phyloP scores from a whole-genome alignment of 306 rosid species.

The Canavalia ensiformis region DNA sequence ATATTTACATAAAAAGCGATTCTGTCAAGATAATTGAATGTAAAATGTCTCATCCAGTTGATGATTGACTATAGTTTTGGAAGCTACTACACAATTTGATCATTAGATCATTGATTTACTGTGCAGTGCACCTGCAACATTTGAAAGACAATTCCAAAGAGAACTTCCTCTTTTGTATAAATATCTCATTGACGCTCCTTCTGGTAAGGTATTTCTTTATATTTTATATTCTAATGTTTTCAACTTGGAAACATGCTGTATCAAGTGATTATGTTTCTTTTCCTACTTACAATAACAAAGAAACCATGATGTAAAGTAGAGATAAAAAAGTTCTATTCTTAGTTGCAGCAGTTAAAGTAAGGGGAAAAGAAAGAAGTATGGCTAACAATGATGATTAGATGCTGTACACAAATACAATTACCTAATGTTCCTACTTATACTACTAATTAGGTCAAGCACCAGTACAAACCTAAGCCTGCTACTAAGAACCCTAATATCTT shows the following conservation, averaged over 20 bases:
- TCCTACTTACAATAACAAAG: slow-evolving; percentile 26
- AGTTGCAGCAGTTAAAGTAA: neutral
- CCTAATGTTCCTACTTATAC: neutral
- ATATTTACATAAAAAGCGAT: slow-evolving; percentile 7
- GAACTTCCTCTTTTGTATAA: slow-evolving; percentile 70
- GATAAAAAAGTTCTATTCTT: slow-evolving; percentile 2
- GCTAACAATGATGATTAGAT: neutral
- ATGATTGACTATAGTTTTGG: slow-evolving; percentile 23
- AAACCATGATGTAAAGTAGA: neutral
- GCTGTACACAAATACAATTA: neutral
- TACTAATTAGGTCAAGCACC: neutral
- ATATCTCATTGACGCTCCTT: slow-evolving; percentile 71
- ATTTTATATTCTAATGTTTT: slow-evolving; percentile 26
- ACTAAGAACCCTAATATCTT: slow-evolving; percentile 9
- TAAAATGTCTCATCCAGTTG: slow-evolving; percentile 24
- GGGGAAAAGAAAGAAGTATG: slow-evolving; percentile 2
- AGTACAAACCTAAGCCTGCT: neutral
- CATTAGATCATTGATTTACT: slow-evolving; percentile 42
- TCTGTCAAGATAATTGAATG: slow-evolving; percentile 14
- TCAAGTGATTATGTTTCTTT: slow-evolving; percentile 30
- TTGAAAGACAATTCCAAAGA: slow-evolving; percentile 73
- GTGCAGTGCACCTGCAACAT: slow-evolving; percentile 80
- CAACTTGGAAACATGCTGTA: slow-evolving; percentile 4
- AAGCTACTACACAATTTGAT: slow-evolving; percentile 22
- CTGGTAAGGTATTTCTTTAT: slow-evolving; percentile 63